Conservation (phyloP, 2,329 filamentous ascomycete species). For the Talaromyces funiculosus region DNA sequence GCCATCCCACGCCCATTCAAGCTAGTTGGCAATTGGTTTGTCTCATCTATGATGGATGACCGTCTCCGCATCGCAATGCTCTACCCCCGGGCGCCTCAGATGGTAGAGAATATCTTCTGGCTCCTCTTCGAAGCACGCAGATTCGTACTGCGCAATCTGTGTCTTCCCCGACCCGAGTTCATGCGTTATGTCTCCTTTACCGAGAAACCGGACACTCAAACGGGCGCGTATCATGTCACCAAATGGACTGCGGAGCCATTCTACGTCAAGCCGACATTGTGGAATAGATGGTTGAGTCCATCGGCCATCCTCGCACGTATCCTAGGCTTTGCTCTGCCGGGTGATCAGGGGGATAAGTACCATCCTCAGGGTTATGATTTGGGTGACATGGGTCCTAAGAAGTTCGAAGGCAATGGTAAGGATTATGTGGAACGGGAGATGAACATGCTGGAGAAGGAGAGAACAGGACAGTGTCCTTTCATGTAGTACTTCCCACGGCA, state of each 20-base stretch:
- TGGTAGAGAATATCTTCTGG: slow-evolving; percentile 38
- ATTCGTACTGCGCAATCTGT: slow-evolving; percentile 53
- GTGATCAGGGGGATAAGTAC: slow-evolving; percentile 43
- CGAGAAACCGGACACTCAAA: slow-evolving; percentile 48
- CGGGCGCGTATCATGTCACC: slow-evolving; percentile 47
- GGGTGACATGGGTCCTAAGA: slow-evolving; percentile 58
- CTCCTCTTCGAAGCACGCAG: slow-evolving; percentile 49
- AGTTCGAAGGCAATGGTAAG: slow-evolving; percentile 49
- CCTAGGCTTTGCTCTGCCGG: slow-evolving; percentile 44
- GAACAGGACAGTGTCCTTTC: slow-evolving; percentile 48
- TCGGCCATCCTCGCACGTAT: slow-evolving; percentile 46
- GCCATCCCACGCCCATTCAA: slow-evolving; percentile 46
- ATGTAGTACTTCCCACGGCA: slow-evolving; percentile 5
- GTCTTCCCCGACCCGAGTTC: slow-evolving; percentile 51
- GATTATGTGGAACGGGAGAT: slow-evolving; percentile 43
- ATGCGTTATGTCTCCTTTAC: slow-evolving; percentile 36
- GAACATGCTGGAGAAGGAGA: slow-evolving; percentile 30
- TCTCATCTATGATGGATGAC: slow-evolving; percentile 59
- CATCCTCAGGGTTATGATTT: slow-evolving; percentile 45
- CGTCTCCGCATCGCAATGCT: slow-evolving; percentile 60
- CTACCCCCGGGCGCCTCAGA: slow-evolving; percentile 42
- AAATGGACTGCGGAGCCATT: slow-evolving; percentile 60
- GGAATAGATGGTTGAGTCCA: slow-evolving; percentile 57
- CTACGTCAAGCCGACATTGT: slow-evolving; percentile 56
- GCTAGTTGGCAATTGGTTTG: slow-evolving; percentile 45